phyloP scores from a whole-genome alignment of 163 green algal genomes.

The Chloromonas sp. region DNA sequence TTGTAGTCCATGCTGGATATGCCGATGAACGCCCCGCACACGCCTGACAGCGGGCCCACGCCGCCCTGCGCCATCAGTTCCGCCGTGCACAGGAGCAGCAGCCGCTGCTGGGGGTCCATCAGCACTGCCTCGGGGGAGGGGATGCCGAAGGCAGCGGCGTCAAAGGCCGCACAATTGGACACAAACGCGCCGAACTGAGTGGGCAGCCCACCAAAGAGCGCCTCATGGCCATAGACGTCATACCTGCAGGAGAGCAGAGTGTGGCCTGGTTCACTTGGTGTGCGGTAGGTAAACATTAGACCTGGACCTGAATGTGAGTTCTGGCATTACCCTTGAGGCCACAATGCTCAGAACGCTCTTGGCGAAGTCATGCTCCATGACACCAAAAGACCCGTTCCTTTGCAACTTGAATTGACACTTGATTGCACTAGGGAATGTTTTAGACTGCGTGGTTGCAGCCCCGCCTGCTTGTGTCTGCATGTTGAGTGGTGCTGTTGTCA shows the following conservation, averaged over 20 bases:
- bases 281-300: no score
- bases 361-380: no score
- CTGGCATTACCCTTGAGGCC: no score
- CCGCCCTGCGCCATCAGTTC: slow-evolving; percentile 17
- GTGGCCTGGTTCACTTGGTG: no score
- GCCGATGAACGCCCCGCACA: not conserved
- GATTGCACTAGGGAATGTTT: no score
- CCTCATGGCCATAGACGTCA: slow-evolving; percentile 27
- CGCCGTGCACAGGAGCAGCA: slow-evolving; percentile 60
- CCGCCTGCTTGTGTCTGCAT: no score
- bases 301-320: no score
- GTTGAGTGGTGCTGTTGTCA: no score
- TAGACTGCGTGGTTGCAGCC: no score
- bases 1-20: slow-evolving; percentile 62
- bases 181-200: slow-evolving; percentile 61
- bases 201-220: slow-evolving; percentile 22
- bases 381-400: no score
- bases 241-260: slow-evolving; percentile 10
- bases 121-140: slow-evolving; percentile 52
- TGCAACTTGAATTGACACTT: no score
- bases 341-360: no score
- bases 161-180: slow-evolving; percentile 51
- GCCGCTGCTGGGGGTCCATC: slow-evolving; percentile 87
- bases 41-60: slow-evolving; percentile 11
- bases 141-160: slow-evolving; percentile 61